Evolutionary conservation across 2,329 filamentous ascomycete genomes (phyloP).

Genomic region (Colletotrichum gloeosporioides): DNA sequence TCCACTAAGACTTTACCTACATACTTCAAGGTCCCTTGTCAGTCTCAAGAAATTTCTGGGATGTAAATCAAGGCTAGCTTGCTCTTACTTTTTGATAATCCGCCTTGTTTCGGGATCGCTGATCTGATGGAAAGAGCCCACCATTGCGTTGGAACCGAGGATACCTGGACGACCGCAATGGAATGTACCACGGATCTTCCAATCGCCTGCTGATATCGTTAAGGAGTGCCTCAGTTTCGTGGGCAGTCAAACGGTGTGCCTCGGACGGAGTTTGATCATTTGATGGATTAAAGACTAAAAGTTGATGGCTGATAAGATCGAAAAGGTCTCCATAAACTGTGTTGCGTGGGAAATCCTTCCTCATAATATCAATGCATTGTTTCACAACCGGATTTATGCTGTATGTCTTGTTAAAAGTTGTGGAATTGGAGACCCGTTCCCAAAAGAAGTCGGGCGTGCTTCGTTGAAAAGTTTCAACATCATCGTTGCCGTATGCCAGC

Average conservation of each 20-base stretch:
- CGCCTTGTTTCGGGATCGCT: not conserved
- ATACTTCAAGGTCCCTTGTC: not conserved
- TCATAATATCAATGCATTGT: not conserved
- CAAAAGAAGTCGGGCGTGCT: not conserved
- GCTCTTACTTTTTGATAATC: not conserved
- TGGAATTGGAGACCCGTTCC: not conserved
- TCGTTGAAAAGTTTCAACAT: not conserved
- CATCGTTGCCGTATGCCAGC: not conserved
- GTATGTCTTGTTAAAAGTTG: not conserved
- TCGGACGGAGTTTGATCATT: not conserved
- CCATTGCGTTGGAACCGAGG: not conserved
- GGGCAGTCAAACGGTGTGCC: not conserved
- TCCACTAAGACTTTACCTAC: not conserved
- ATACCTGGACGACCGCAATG: not conserved
- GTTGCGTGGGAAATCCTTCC: not conserved
- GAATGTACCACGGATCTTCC: not conserved
- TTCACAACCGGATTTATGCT: not conserved
- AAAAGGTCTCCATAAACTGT: not conserved
- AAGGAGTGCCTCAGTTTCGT: not conserved
- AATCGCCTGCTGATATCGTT: not conserved
- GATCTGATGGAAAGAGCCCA: not conserved
- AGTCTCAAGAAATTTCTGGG: not conserved
- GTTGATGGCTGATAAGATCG: not conserved
- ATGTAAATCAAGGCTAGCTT: not conserved
- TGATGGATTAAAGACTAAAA: not conserved